These are phyloP conservation scores for Licmophora abbreviata DNA, from an alignment of 108 stramenopile species.

Conservation along the genomic window DNA sequence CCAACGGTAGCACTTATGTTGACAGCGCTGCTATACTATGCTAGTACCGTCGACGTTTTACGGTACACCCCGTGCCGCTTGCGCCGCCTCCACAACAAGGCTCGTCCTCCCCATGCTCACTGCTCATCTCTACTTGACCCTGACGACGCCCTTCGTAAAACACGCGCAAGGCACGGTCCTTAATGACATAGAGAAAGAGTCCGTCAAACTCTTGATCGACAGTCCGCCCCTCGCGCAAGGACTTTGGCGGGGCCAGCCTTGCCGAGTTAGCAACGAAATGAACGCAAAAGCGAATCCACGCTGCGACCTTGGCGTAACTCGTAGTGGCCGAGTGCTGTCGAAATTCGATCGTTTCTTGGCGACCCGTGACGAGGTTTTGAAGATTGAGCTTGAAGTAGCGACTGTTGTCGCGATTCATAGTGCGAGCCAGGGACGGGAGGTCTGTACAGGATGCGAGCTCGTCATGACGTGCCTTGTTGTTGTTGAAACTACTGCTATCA, in stretches of 20 bases:
- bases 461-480: constrained; percentile 22
- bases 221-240: constrained; percentile 17
- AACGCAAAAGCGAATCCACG: constrained; percentile 46
- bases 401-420: constrained; percentile 35
- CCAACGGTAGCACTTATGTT: no score
- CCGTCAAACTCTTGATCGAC: constrained; percentile 38
- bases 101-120: no score
- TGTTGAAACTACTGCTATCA: no score
- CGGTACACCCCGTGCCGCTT: no score
- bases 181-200: constrained; percentile 46
- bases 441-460: constrained; percentile 23
- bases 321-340: constrained; percentile 44
- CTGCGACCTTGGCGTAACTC: constrained; percentile 28
- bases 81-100: no score
- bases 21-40: no score
- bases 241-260: not conserved
- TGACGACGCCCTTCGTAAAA: not conserved
- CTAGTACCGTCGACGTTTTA: no score
- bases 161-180: constrained; percentile 24
- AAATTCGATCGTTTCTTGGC: constrained; percentile 57
- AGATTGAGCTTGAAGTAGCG: constrained; percentile 57
- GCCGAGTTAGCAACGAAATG: constrained; percentile 27
- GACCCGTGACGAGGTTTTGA: constrained; percentile 30
- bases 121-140: no score
- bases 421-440: constrained; percentile 12